Conservation (phyloP, 306 rosid genomes). For the Citrullus colocynthis region DNA sequence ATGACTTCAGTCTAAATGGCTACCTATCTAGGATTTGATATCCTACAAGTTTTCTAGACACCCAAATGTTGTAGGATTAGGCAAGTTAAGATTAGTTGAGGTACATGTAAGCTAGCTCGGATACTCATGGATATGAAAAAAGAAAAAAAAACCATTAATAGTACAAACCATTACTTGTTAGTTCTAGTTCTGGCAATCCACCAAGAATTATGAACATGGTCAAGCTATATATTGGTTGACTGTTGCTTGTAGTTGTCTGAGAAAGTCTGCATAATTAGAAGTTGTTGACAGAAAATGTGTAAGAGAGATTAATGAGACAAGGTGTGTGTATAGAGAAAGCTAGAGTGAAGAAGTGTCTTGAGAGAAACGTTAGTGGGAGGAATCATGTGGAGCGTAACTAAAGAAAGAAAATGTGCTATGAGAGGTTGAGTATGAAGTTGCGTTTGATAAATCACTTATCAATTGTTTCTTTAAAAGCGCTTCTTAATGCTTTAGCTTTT, state of each 20-base stretch:
- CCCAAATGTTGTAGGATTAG: too few species aligned
- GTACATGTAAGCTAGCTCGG: too few species aligned
- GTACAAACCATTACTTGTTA: not conserved
- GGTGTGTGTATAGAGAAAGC: not conserved
- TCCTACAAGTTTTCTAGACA: too few species aligned
- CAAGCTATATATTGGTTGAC: not conserved
- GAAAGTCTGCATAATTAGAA: not conserved
- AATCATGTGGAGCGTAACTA: not conserved
- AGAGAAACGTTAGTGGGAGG: not conserved
- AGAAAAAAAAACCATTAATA: too few species aligned
- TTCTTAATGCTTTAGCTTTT: not conserved
- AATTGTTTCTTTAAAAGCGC: not conserved
- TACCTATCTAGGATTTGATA: too few species aligned
- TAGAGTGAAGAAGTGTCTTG: not conserved
- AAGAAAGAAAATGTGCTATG: not conserved
- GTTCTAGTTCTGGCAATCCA: not conserved
- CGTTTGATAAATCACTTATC: not conserved
- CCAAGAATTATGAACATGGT: not conserved
- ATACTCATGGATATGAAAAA: too few species aligned
- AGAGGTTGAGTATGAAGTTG: not conserved
- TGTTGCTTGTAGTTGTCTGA: not conserved
- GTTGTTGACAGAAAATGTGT: not conserved
- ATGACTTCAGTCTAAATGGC: too few species aligned
- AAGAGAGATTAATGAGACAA: not conserved
- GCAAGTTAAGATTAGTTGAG: too few species aligned